Evolutionary conservation across 768 basidiomycete species (phyloP).

Genomic region (Cantharellus cinnabarinus): DNA sequence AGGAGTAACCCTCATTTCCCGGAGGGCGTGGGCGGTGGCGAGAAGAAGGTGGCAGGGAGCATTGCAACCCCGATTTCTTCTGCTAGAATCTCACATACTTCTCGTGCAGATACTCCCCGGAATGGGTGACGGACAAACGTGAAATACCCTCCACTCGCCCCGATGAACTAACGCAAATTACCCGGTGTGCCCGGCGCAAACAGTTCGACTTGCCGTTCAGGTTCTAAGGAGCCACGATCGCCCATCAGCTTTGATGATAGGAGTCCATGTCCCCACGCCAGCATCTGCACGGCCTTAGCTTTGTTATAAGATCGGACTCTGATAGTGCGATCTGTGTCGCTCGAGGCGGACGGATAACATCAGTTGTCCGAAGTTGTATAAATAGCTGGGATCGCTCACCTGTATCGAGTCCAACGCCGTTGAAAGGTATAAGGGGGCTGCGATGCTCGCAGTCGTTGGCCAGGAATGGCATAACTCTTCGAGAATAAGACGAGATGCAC

Average conservation of each 20-base stretch:
- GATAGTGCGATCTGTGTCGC: slow-evolving; percentile 46
- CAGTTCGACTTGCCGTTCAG: too few relatives aligned
- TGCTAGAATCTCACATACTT: slow-evolving; percentile 40
- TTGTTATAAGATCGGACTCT: slow-evolving; percentile 24
- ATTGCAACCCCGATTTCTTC: slow-evolving; percentile 40
- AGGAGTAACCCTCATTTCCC: slow-evolving; percentile 9
- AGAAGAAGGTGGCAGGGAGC: slow-evolving; percentile 48
- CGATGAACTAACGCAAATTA: neutral
- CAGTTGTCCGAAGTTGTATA: neutral
- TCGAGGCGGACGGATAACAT: slow-evolving; percentile 46
- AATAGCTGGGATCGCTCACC: slow-evolving; percentile 12
- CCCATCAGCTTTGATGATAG: too few relatives aligned
- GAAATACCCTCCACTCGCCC: slow-evolving; percentile 32
- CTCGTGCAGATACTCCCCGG: slow-evolving; percentile 22
- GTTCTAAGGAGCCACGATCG: too few relatives aligned
- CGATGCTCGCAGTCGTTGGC: slow-evolving; percentile 49
- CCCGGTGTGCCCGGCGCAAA: too few relatives aligned
- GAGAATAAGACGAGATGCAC: slow-evolving; percentile 65
- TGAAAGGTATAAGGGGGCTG: slow-evolving; percentile 33
- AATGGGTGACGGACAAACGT: slow-evolving; percentile 60
- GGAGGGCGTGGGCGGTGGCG: slow-evolving; percentile 11
- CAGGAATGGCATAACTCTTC: slow-evolving; percentile 64
- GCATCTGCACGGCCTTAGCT: neutral
- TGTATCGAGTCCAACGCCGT: slow-evolving; percentile 63
- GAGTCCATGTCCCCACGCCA: too few relatives aligned